Evolutionary conservation across 1,284 basidiomycete genomes (phyloP), one percentile per base, ranked within the genome.

Genomic region (Sparassis latifolia): DNA sequence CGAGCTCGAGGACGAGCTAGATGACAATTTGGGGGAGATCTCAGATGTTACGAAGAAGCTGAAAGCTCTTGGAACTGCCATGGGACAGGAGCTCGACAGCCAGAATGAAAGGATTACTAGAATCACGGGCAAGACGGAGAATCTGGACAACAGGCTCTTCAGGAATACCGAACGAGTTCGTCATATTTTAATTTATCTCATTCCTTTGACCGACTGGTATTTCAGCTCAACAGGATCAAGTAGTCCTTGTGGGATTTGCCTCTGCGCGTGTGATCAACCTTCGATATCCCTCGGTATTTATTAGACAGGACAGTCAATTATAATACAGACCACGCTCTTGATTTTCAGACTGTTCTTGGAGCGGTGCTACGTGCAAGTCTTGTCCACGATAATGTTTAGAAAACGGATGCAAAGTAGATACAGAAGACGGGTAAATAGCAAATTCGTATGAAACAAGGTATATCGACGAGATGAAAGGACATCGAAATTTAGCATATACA

Each of bases 11-110:
- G 83, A 92, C 52, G 69, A 71, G 58, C 66, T 98, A 29, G 96
- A 98, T 62, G 82, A 84, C 57, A 98, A 99, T 67, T 71, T 99
- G 46, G 84, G 93, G 66, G 93, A 97, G 69, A 92, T 97, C 53
- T 74, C 81, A 42, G 85, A 86, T 51, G 79, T 90, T 45, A 84
- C 90, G 3, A 89, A 86, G 69, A 75, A 87, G 49, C 77, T 99
- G 58, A 96, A 94, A 71, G 81, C 84, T 30, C 73, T 98, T 29
- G 92, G 91, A 2, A 78, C 78, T 55, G 86, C 92, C 5, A 92
- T 93, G 84, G 84, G 89, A 33, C 76, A 86, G 55, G 90, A 92
- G 61, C 76, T 92, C 45, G 86, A 91, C 59, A 70, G 70, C 31
- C 91, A 93, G 73, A 92, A 89, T 69, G 58, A 61, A 2, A 77